Conservation (phyloP, 805 yeast genomes). For the Starmerella geochares region DNA sequence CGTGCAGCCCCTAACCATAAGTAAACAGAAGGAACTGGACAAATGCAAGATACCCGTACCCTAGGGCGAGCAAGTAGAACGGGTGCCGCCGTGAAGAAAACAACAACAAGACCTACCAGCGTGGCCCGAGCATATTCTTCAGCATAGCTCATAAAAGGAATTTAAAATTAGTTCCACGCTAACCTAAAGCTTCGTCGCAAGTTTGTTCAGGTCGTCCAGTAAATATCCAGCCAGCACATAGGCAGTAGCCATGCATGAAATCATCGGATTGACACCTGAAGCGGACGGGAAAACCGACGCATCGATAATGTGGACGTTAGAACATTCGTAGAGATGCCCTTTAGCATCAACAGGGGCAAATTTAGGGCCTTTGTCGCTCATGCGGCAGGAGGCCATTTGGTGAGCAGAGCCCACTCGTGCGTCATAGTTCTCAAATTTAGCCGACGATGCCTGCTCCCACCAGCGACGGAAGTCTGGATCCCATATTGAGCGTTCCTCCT, state of each 20-base stretch:
- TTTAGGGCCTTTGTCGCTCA: conserved; percentile 35
- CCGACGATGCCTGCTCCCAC: conserved; percentile 25
- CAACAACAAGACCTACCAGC: too few species aligned
- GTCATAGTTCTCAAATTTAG: conserved; percentile 27
- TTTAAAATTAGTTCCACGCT: too few species aligned
- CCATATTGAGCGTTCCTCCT: conserved; percentile 32
- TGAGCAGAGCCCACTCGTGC: conserved; percentile 41
- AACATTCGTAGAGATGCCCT: conserved; percentile 42
- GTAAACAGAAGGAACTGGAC: background rate
- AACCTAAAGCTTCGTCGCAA: conserved; percentile 12
- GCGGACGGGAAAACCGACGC: conserved; percentile 44
- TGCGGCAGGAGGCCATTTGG: conserved; percentile 45
- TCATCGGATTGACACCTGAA: conserved; percentile 48
- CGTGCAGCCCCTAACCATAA: background rate
- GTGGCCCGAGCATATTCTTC: too few species aligned
- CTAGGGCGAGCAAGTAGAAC: background rate
- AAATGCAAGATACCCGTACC: too few species aligned
- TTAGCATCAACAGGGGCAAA: conserved; percentile 38
- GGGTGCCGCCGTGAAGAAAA: background rate
- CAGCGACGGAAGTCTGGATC: conserved; percentile 38
- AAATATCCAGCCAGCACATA: conserved; percentile 37
- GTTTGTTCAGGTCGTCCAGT: conserved; percentile 26
- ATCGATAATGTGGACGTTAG: conserved; percentile 42
- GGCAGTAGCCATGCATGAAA: conserved; percentile 40
- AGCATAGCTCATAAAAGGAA: too few species aligned